These are phyloP conservation scores for Jatropha podagrica DNA, from an alignment of 441 rosid species.

Conservation along the genomic window DNA sequence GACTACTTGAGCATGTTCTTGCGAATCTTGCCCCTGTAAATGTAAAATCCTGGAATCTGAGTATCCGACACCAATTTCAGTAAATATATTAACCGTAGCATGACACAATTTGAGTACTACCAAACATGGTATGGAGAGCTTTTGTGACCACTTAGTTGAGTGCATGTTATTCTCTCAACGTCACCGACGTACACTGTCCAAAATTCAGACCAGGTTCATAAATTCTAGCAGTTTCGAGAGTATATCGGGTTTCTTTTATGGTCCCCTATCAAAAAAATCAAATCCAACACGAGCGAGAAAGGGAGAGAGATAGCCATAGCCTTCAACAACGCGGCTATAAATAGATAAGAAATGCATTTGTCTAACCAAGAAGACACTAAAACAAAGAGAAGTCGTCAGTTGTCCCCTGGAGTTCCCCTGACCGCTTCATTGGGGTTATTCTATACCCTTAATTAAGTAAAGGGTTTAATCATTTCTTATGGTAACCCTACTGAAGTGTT, in stretches of 20 bases:
- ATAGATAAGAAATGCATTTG: not conserved
- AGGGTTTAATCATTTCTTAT: not conserved
- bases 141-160: not conserved
- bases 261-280: not conserved
- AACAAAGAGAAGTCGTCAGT: constrained; percentile 2
- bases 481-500: constrained; percentile 44
- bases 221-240: not conserved
- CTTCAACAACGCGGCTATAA: not conserved
- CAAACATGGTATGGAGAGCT: not conserved
- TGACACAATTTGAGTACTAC: too few relatives aligned
- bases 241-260: not conserved
- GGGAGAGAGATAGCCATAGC: not conserved
- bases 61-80: too few relatives aligned
- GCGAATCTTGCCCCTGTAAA: too few relatives aligned
- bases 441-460: not conserved
- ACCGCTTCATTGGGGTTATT: constrained; percentile 42
- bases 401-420: constrained; percentile 47
- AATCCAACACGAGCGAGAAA: not conserved
- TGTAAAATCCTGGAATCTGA: too few relatives aligned
- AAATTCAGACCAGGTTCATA: constrained; percentile 2
- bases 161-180: not conserved
- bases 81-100: too few relatives aligned
- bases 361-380: not conserved
- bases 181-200: not conserved
- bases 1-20: too few relatives aligned